Conservation (phyloP, 2,329 filamentous ascomycete genomes). For the Fusarium phyllophilum region DNA sequence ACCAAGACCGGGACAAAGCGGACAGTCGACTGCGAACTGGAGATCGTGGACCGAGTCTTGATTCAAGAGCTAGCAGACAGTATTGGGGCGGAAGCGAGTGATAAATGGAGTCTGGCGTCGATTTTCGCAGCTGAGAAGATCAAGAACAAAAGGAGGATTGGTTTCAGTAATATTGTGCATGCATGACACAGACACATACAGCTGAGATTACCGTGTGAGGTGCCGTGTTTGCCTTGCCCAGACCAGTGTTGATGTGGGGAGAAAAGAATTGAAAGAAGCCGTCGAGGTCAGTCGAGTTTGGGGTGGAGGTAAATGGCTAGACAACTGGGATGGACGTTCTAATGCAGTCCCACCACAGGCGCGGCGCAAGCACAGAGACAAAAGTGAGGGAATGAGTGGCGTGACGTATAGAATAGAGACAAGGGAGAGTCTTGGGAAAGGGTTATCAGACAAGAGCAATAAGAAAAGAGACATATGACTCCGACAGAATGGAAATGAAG, state of each 20-base stretch:
- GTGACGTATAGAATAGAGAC: constrained; percentile 18
- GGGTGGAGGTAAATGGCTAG: constrained; percentile 21
- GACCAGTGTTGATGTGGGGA: constrained; percentile 31
- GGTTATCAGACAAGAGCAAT: background rate
- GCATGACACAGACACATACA: constrained; percentile 34
- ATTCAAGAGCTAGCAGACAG: constrained; percentile 7
- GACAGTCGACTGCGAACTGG: constrained; percentile 6
- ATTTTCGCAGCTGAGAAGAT: constrained; percentile 23
- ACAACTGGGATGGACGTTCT: constrained; percentile 30
- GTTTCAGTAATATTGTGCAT: constrained; percentile 30
- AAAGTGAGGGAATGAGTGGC: constrained; percentile 28
- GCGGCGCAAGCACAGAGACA: constrained; percentile 23
- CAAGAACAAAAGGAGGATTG: constrained; percentile 20
- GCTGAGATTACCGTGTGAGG: constrained; percentile 40
- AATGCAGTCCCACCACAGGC: constrained; percentile 34
- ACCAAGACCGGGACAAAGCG: constrained; percentile 37
- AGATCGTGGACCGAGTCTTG: constrained; percentile 26
- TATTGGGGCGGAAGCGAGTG: constrained; percentile 19
- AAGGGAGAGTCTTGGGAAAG: constrained; percentile 7
- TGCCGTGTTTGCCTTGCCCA: constrained; percentile 23
- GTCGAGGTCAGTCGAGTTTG: constrained; percentile 26
- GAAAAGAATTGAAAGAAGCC: constrained; percentile 28
- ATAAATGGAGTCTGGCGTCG: constrained; percentile 17
- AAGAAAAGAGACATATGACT: background rate
- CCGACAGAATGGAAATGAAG: constrained; percentile 8